Percentiles rank a stretch among this genome's conserved stretches.
Conservation (phyloP, 192 early-diverging fungal species). For the Backusella morwellensis region DNA sequence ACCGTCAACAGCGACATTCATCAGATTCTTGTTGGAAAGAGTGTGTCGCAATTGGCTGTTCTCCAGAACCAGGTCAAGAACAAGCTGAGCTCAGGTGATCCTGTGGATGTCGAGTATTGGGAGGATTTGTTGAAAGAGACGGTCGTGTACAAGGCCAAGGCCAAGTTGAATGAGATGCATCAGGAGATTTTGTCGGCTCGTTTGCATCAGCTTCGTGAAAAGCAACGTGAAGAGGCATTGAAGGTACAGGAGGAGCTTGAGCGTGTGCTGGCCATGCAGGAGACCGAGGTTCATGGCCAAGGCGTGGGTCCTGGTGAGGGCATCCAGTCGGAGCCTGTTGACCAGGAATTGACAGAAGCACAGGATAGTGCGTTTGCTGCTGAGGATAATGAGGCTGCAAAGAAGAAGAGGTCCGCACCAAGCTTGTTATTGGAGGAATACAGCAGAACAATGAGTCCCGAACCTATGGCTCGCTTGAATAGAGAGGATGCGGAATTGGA, state of each 20-base stretch:
- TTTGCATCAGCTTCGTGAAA: constrained; percentile 64
- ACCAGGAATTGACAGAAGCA: constrained; percentile 49
- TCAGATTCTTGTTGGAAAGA: constrained; percentile 69
- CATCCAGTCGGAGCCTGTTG: constrained; percentile 42
- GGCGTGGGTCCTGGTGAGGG: constrained; percentile 38
- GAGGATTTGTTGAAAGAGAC: constrained; percentile 75
- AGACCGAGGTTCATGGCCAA: constrained; percentile 33
- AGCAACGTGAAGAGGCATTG: constrained; percentile 55
- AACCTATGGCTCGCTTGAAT: constrained; percentile 44
- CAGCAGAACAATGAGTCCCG: constrained; percentile 62
- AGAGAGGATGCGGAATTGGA: constrained; percentile 54
- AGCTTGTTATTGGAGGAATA: constrained; percentile 46
- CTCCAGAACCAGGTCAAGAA: constrained; percentile 75
- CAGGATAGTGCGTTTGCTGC: constrained; percentile 41
- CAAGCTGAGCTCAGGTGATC: constrained; percentile 54
- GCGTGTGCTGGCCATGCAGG: constrained; percentile 49
- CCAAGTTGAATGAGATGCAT: constrained; percentile 78
- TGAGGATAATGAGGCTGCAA: constrained; percentile 19
- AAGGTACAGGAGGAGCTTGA: constrained; percentile 53
- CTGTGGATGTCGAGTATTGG: constrained; percentile 96
- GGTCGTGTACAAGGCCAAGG: constrained; percentile 82
- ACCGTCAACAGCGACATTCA: constrained; percentile 64
- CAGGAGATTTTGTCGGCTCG: constrained; percentile 69
- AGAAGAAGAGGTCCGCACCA: neutral
- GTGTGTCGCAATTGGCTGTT: constrained; percentile 64